phyloP scores from a whole-genome alignment of 495 filamentous ascomycete genomes.

The Daldinia caldariorum region DNA sequence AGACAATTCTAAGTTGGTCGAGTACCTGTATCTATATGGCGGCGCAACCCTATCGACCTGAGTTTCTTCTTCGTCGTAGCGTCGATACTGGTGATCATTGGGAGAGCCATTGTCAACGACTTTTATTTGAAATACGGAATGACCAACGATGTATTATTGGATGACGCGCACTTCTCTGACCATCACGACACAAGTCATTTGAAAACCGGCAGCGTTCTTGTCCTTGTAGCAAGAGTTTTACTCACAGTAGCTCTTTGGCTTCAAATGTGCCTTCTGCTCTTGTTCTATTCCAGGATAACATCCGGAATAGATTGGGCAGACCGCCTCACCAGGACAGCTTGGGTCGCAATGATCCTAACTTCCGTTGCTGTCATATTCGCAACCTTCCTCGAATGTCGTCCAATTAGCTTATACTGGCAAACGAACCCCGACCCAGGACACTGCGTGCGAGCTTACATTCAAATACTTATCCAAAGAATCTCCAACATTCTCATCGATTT shows the following conservation, averaged over 20 bases:
- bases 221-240: slow-evolving; percentile 38
- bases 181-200: slow-evolving; percentile 18
- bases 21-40: slow-evolving; percentile 37
- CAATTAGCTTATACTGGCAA: slow-evolving; percentile 57
- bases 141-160: slow-evolving; percentile 34
- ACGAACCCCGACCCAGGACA: slow-evolving; percentile 53
- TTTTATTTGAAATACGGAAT: slow-evolving; percentile 40
- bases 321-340: slow-evolving; percentile 48
- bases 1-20: slow-evolving; percentile 20
- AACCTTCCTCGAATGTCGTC: slow-evolving; percentile 59
- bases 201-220: slow-evolving; percentile 38
- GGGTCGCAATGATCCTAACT: slow-evolving; percentile 47
- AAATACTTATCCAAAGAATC: slow-evolving; percentile 53
- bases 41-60: slow-evolving; percentile 41
- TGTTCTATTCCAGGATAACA: slow-evolving; percentile 55
- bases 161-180: slow-evolving; percentile 22
- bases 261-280: slow-evolving; percentile 55
- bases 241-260: slow-evolving; percentile 50
- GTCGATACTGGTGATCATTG: slow-evolving; percentile 39
- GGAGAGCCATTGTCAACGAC: slow-evolving; percentile 31
- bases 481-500: slow-evolving; percentile 58
- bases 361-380: slow-evolving; percentile 51
- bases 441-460: slow-evolving; percentile 54
- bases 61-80: slow-evolving; percentile 38
- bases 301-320: slow-evolving; percentile 50